Evolutionary conservation across 2,329 filamentous ascomycete species (phyloP).

Genomic region (Fusarium liriodendri): DNA sequence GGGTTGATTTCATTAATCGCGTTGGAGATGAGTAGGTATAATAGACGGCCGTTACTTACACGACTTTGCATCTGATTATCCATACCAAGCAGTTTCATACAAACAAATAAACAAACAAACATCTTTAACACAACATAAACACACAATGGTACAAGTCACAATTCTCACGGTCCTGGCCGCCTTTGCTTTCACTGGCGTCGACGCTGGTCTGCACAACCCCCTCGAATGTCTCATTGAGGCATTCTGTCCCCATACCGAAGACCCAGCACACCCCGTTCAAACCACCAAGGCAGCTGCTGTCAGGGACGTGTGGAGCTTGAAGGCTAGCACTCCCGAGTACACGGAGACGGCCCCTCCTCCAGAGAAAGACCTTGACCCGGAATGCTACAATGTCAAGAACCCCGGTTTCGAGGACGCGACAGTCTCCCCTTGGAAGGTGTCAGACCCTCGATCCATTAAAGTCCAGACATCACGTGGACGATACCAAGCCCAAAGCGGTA

Average conservation of each 20-base stretch:
- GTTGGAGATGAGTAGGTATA: not conserved
- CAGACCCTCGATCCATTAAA: not conserved
- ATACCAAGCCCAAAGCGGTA: not conserved
- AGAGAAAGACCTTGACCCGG: not conserved
- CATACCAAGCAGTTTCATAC: not conserved
- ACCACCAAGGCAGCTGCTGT: not conserved
- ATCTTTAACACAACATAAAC: not conserved
- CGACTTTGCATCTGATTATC: not conserved
- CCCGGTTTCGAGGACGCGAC: not conserved
- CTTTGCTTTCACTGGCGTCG: not conserved
- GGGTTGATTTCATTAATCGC: not conserved
- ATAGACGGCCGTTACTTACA: not conserved
- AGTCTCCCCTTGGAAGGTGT: not conserved
- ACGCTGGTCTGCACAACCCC: not conserved
- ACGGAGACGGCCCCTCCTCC: not conserved
- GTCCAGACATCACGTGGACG: not conserved
- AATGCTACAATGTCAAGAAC: conserved; percentile 1
- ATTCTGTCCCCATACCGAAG: not conserved
- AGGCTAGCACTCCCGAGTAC: not conserved
- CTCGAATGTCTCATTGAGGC: not conserved
- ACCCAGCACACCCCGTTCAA: not conserved
- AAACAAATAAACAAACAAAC: not conserved
- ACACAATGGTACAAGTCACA: not conserved
- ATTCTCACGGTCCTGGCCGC: not conserved
- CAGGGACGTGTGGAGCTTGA: not conserved